Base-by-base conservation (phyloP, 352 stramenopile species). In the Globisporangium parvum region DNA sequence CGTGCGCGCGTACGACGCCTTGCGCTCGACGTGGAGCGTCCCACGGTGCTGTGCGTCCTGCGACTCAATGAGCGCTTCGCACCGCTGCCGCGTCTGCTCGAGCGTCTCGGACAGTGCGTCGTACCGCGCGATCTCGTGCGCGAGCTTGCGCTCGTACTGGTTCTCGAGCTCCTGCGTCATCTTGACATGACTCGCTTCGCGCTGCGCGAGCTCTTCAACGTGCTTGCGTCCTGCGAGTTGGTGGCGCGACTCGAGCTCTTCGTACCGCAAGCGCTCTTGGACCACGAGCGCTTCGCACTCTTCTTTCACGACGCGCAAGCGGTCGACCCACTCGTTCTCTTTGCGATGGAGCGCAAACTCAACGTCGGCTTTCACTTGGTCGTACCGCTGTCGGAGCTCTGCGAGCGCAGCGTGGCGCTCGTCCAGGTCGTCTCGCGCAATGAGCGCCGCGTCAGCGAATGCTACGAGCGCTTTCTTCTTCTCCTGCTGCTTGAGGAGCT, bases 141-240 rank as follows among this genome's bases (percentile, higher is more conserved):
- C 88, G 0, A 98, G 63, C 42, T 95, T 94, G 21, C 89, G 80
- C 55, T 98, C 90, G 61, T 97, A 98, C 58, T 96, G 81, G 51
- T 97, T 98, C 59, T 97, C 88, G 4, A 96, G 73, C 47, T 97
- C 88, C 59, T 95, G 77, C 0, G 75, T 87, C 63, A 93, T 85
- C 44, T 88, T 92, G 9, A 88, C 80, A 39, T 95, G 82, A 44
- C 77, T 87, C 0, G 70, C 77, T 48, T 91, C 84, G 28, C 85
- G 74, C 21, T 91, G 72, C 2, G 81, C 71, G 31, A 96, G 70
- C n/a, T 93, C 79, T 53, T 92, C 84, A 0, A 65, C 59, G 45
- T 95, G 79, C 51, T 95, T 89, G 14, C 87, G 70, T 26, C 73
- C 70, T 6, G 70, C 56, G n/a, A 75, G 65, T 23, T 95, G 80